Base-by-base conservation (phyloP, 1,284 basidiomycete genomes). In the Trametes pubescens region DNA sequence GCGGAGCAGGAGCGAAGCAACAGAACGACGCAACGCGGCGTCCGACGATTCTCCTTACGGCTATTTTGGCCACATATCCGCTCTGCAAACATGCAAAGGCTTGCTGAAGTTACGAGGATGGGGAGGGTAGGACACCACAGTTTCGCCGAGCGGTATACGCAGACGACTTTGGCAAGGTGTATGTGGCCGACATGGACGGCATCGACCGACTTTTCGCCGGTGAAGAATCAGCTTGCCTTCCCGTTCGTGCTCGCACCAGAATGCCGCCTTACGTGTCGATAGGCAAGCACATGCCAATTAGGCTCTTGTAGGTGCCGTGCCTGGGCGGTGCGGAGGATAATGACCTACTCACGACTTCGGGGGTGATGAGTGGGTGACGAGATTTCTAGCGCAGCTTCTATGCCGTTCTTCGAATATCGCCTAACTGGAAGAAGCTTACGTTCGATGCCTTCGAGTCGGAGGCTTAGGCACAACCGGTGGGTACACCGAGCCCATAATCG, bases 31-130 rank as follows among this genome's bases (percentile, higher is more conserved):
- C 40, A 35, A 37, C 3, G 18, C 52, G 29, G 51, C 34, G 43
- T 51, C 67, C 67, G 67, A 65, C 48, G 24, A 35, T 66, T 68
- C 62, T 58, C 64, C 67, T 56, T 65, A 47, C 56, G 46, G 58
- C 43, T 54, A 35, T 34, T 52, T 16, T 47, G 21, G 56, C 55
- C 26, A 55, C 38, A 37, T 16, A 32, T 49, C 37, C 48, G 47
- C 29, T 26, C 47, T 13, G 29, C 51, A 29, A 13, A 26, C 22
- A 34, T 48, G 29, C 26, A 35, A 2, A 13, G 4, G 9, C 29
- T 37, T 37, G 51, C 11, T 37, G 46, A 29, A 21, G 29, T 21
- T 51, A 37, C 13, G 38, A 29, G 21, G 51, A 16, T 40, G 44
- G n/a, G 26, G 49, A 37, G 49, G 22, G 22, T 24, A 49, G 59